A percentile compares a stretch with the other conserved stretches of the same genome.
phyloP scores from a whole-genome alignment of 202 grass and related monocot species.

The Zizania palustris region DNA sequence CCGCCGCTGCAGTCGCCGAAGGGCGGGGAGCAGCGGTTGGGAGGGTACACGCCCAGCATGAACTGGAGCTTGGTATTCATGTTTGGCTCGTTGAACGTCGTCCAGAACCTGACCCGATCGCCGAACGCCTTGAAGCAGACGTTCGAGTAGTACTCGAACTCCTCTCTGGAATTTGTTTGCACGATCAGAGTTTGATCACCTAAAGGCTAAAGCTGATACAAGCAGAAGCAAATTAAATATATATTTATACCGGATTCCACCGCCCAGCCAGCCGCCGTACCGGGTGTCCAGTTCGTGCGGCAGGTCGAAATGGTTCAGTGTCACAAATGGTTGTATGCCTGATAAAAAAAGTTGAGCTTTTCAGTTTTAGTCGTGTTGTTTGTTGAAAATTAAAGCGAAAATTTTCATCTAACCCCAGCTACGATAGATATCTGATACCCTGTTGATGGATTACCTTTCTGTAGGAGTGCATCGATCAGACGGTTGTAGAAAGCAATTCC shows the following conservation, averaged over 20 bases:
- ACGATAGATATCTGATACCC: background rate
- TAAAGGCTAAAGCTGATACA: background rate
- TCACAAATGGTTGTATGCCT: slow-evolving; percentile 75
- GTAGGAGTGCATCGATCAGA: slow-evolving; percentile 47
- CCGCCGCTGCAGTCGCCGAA: slow-evolving; percentile 57
- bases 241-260: slow-evolving; percentile 54
- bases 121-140: slow-evolving; percentile 80
- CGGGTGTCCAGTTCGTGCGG: slow-evolving; percentile 55
- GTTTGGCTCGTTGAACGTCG: slow-evolving; percentile 84
- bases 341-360: background rate
- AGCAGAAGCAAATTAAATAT: no score
- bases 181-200: no score
- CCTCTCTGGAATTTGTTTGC: slow-evolving; percentile 43
- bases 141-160: slow-evolving; percentile 60
- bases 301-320: slow-evolving; percentile 61
- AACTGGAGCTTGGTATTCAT: slow-evolving; percentile 49
- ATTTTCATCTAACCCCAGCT: background rate
- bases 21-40: slow-evolving; percentile 50
- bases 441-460: slow-evolving; percentile 42
- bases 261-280: slow-evolving; percentile 50
- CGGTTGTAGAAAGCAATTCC: slow-evolving; percentile 67
- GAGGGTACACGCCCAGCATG: slow-evolving; percentile 44
- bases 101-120: slow-evolving; percentile 72
- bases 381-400: background rate
- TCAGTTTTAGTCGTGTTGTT: background rate